phyloP scores from a whole-genome alignment of 306 rosid species.

The Arachis stenosperma region DNA sequence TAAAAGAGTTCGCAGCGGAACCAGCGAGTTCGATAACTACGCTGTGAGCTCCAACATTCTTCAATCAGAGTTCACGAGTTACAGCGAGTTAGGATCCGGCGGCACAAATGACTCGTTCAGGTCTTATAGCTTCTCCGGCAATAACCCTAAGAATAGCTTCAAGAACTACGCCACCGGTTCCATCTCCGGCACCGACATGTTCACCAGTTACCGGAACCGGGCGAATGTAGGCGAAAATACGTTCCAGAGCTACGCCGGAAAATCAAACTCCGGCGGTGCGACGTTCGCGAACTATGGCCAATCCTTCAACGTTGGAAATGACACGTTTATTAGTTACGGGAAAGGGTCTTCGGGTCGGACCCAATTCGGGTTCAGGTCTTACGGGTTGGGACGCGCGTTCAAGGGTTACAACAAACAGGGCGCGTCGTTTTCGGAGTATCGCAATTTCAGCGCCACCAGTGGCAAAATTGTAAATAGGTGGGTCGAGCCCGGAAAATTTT shows the following conservation, averaged over 20 bases:
- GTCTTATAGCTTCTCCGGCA: constrained; percentile 62
- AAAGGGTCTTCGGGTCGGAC: constrained; percentile 54
- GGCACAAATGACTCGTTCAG: constrained; percentile 66
- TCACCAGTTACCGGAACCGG: constrained; percentile 63
- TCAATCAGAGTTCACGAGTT: constrained; percentile 65
- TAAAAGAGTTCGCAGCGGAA: constrained; percentile 59
- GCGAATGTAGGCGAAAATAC: constrained; percentile 78
- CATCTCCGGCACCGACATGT: constrained; percentile 50
- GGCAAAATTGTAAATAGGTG: constrained; percentile 53
- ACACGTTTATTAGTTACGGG: constrained; percentile 79
- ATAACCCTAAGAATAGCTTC: constrained; percentile 69
- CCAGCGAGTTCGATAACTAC: constrained; percentile 65
- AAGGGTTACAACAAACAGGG: constrained; percentile 57
- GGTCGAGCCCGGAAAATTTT: constrained; percentile 76
- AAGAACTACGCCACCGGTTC: constrained; percentile 63
- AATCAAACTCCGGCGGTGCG: constrained; percentile 58
- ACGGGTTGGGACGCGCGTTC: constrained; percentile 70
- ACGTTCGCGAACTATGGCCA: constrained; percentile 69
- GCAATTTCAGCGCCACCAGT: constrained; percentile 44
- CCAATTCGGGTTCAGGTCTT: constrained; percentile 61
- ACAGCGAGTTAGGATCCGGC: constrained; percentile 59
- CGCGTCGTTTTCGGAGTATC: constrained; percentile 56
- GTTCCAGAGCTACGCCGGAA: constrained; percentile 65
- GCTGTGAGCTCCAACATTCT: constrained; percentile 60
- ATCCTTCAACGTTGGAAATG: constrained; percentile 85